Conservation (phyloP, 2,329 filamentous ascomycete genomes). For the Talaromyces sp. region DNA sequence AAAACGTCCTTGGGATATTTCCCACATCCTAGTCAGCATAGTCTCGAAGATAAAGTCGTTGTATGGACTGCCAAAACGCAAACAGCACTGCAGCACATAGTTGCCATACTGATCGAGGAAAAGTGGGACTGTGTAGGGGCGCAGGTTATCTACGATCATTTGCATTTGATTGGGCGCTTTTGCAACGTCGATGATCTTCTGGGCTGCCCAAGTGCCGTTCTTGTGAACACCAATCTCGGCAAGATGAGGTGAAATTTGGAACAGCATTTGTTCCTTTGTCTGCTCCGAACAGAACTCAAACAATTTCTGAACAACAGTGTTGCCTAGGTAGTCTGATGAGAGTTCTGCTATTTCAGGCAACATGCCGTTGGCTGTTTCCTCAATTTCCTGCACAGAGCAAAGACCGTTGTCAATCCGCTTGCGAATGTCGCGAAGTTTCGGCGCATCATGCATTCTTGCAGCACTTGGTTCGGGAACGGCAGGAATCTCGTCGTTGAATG, state of each 20-base stretch:
- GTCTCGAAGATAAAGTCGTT: conserved; percentile 98
- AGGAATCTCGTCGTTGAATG: conserved; percentile 80
- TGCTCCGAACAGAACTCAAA: conserved; percentile 94
- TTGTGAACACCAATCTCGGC: conserved; percentile 98
- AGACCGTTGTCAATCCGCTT: conserved; percentile 97
- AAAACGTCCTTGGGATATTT: conserved; percentile 86
- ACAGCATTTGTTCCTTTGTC: conserved; percentile 86
- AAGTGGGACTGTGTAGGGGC: conserved; percentile 80
- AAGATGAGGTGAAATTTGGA: conserved; percentile 82
- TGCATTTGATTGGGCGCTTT: conserved; percentile 79
- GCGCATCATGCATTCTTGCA: conserved; percentile 85
- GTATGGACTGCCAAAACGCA: conserved; percentile 83
- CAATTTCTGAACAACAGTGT: conserved; percentile 98
- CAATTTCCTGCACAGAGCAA: conserved; percentile 80
- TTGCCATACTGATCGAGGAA: conserved; percentile 99
- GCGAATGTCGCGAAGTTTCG: conserved; percentile 88
- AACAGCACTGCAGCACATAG: conserved; percentile 93
- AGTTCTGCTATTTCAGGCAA: conserved; percentile 93
- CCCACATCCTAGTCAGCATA: conserved; percentile 93
- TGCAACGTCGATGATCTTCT: conserved; percentile 98
- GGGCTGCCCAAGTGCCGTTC: conserved; percentile 98
- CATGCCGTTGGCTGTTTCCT: conserved; percentile 89
- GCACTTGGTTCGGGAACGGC: conserved; percentile 82
- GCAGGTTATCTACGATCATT: conserved; percentile 78
- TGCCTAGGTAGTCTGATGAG: conserved; percentile 92